Conservation (phyloP, 495 filamentous ascomycete genomes). For the Daldinia childiae region DNA sequence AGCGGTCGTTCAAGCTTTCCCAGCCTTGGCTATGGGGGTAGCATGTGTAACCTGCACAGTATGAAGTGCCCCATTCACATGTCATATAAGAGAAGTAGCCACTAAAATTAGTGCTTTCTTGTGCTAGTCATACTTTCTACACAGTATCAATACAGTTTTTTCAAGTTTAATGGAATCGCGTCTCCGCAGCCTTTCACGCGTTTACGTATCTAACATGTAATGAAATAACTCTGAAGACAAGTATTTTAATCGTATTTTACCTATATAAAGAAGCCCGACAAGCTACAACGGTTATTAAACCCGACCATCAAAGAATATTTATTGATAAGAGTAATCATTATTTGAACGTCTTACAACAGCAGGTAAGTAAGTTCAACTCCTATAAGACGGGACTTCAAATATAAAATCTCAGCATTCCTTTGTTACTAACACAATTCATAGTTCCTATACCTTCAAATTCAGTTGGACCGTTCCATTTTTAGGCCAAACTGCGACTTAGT, state of each 20-base stretch:
- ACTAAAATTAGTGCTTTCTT: no score
- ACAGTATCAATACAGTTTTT: neutral
- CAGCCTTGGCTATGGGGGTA: slow-evolving; percentile 5
- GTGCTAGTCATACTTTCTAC: neutral
- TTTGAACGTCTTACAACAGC: neutral
- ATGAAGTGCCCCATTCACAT: neutral
- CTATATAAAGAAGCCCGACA: neutral
- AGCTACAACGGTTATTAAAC: neutral
- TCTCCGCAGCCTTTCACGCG: slow-evolving; percentile 36
- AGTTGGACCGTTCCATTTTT: neutral
- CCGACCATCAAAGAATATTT: neutral
- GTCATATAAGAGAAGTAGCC: no score
- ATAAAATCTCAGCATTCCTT: no score
- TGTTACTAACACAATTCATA: neutral
- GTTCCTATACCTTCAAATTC: neutral
- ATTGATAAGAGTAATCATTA: no score
- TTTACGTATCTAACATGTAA: neutral
- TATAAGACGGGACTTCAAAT: neutral
- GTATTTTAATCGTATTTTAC: neutral
- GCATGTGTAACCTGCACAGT: neutral
- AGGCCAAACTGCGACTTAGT: neutral
- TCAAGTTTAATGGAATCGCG: slow-evolving; percentile 47
- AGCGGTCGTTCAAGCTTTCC: slow-evolving; percentile 3
- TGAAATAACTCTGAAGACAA: neutral
- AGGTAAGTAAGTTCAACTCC: neutral